Conservation (phyloP, 139 green algal species). For the Closterium sp. region DNA sequence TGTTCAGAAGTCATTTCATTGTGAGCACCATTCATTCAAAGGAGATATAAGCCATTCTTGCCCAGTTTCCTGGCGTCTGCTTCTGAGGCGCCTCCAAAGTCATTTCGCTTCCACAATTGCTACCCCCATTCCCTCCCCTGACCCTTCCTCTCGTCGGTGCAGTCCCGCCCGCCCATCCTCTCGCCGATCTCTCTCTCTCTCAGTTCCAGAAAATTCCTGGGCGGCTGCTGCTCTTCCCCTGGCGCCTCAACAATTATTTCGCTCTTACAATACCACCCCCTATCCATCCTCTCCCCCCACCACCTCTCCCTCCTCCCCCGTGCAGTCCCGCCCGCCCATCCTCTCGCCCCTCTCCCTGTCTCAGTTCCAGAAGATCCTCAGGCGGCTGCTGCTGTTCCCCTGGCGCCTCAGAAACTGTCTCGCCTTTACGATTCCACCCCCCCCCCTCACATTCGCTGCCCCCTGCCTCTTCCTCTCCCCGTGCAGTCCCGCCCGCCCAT, state of each 20-base stretch:
- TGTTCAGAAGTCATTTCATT: no score
- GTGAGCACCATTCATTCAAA: no score
- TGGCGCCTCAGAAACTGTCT: no score
- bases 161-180: constrained; percentile 8
- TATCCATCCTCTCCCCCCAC: no score
- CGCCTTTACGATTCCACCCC: neutral
- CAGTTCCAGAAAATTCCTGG: constrained; percentile 37
- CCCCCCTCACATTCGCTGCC: neutral
- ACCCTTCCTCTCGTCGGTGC: neutral
- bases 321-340: constrained; percentile 34
- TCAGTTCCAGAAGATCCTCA: constrained; percentile 30
- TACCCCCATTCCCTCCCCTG: neutral
- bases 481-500: constrained; percentile 36
- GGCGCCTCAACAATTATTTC: no score
- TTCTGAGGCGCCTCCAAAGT: no score
- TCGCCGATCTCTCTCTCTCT: constrained; percentile 13
- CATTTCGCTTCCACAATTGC: no score
- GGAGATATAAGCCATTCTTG: no score
- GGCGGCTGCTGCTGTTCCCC: constrained; percentile 11
- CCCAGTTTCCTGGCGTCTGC: no score
- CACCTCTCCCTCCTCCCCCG: no score
- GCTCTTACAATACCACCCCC: no score
- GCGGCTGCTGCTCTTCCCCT: no score
- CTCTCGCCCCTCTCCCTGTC: constrained; percentile 19
- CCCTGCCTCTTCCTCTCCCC: neutral